Base-by-base conservation (phyloP, 257 asterid genomes). In the Coffea eugenioides region DNA sequence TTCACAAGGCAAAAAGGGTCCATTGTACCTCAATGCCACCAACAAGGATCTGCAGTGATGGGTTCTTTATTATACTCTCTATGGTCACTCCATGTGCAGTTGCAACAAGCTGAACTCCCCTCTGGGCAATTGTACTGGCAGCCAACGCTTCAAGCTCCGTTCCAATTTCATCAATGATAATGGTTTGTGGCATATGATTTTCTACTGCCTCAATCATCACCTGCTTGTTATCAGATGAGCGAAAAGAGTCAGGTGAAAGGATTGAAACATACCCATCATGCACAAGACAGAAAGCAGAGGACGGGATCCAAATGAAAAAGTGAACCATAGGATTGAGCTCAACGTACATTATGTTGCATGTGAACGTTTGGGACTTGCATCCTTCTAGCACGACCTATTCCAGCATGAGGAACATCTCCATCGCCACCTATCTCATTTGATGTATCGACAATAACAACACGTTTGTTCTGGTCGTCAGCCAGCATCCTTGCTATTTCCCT, bases 141-240 rank as follows among this genome's bases (percentile, higher is more conserved):
- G 99, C 99, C 88, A 95, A 79, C 5, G 99, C 98, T 84, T 95
- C 99, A 20, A 92, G 97, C 87, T 95, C 99, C 0, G 99, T 93
- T 77, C 99, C 99, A 59, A 95, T 95, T 88, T 93, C 99, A 85
- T 95, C 98, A 43, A 95, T 95, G 86, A 95, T 92, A 77, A 95
- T 95, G 82, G 95, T 88, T 83, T 95, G 88, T 0, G 99, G 99
- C 99, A 93, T 93, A 93, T 95, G 99, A 73, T 95, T 95, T 85
- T 95, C 99, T 69, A 95, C 99, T 80, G 98, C 99, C 86, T 95
- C 99, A 25, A 95, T 95, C 99, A 95, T 95, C 71, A 95, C 98
- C 99, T 95, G 85, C 80, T 79, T 82, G 15, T 45, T 27, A 76
- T 64, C 11, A 75, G 71, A 77, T 57, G 7, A 3, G 62, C 18